phyloP scores from a whole-genome alignment of 139 green algal genomes.

The Micromonas pusilla region DNA sequence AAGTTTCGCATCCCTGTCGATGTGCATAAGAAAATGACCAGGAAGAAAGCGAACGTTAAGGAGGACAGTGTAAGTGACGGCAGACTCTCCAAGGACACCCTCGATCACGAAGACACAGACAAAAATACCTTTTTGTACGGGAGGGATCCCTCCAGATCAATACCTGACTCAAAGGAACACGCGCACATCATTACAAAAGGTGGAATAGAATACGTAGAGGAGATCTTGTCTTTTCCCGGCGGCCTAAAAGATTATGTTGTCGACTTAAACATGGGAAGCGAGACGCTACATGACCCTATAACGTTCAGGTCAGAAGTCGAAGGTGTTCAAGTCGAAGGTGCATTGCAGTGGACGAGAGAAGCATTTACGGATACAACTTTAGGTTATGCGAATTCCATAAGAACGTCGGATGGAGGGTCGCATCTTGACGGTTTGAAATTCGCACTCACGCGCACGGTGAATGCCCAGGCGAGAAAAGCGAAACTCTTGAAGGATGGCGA shows the following conservation, averaged over 20 bases:
- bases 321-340: conserved; percentile 64
- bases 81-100: not conserved
- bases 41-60: not conserved
- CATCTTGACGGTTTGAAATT: conserved; percentile 88
- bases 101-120: no score
- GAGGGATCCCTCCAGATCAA: no score
- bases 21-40: not conserved
- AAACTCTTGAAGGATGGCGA: conserved; percentile 68
- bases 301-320: conserved; percentile 46
- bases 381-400: conserved; percentile 94
- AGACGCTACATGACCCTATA: conserved; percentile 69
- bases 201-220: conserved; percentile 42
- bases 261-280: conserved; percentile 38
- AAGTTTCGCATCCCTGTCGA: not conserved
- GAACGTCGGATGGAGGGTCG: conserved; percentile 88
- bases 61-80: not conserved
- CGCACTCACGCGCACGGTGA: conserved; percentile 73
- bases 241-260: conserved; percentile 83
- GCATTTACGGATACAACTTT: conserved; percentile 72
- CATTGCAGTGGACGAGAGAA: conserved; percentile 81
- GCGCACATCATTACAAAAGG: not conserved
- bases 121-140: no score
- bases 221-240: conserved; percentile 61
- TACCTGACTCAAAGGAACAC: no score
- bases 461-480: conserved; percentile 59